Evolutionary conservation across 1,284 basidiomycete species (phyloP), one percentile per base, ranked within the genome.

Genomic region (Boletus mariae): DNA sequence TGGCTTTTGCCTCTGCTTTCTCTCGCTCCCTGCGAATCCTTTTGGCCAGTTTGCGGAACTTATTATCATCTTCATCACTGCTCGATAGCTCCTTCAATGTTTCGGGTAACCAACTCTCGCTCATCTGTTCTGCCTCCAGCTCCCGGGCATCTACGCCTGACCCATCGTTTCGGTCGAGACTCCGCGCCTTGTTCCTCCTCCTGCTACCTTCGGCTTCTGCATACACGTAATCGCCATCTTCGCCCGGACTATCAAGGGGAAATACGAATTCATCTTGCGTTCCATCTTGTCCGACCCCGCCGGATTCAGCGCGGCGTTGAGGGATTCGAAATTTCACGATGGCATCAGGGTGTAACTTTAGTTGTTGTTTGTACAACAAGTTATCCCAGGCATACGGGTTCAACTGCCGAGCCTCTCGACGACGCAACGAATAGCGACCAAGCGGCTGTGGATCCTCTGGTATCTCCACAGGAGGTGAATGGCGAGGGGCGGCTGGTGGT

Each of bases 371-470:
- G 62, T 85, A 85, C 43, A 68, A 43, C 13, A 71, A 49, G 45
- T 75, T 70, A 50, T 85, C 83, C 31, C 74, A 73, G 5, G 72
- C 72, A 56, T 82, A 85, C 4, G 84, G 84, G 35, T 75, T 75
- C 25, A 80, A 55, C 59, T 85, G 84, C 43, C 75, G 71, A 34
- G 74, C 65, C 42, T 76, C 68, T 38, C 84, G 76, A 47, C 60
- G 63, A 31, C 83, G 80, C 45, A 84, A 66, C 2, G 77, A 68
- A 61, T 84, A 84, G 34, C 80, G 74, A 31, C 59, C 58, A 37
- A 59, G 56, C 23, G 56, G 59, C 10, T 53, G 57, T 42, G 56
- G 57, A 40, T 63, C 61, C n/a, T 61, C 55, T 17, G 59, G 56
- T 4, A 56, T 52, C 34, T 47, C 47, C 8, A 51, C 35, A 0